phyloP scores from a whole-genome alignment of 257 asterid genomes.

The Schizonepeta tenuifolia region DNA sequence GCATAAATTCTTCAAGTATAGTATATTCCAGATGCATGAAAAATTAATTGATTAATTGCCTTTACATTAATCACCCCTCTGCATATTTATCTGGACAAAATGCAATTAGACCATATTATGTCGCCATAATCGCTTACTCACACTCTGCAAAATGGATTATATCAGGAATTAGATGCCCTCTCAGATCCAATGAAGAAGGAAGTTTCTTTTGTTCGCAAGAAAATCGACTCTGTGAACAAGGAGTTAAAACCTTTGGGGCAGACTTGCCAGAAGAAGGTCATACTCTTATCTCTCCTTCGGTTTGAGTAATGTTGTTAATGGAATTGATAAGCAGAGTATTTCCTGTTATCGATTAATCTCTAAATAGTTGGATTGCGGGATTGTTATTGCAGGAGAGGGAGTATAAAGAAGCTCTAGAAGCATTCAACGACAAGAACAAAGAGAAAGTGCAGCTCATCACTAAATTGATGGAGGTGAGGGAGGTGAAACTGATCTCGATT shows the following conservation, averaged over 20 bases:
- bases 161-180: slow-evolving; percentile 81
- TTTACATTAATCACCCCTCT: not conserved
- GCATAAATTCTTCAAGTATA: slow-evolving; percentile 20
- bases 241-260: slow-evolving; percentile 89
- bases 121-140: not conserved
- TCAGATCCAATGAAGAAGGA: slow-evolving; percentile 96
- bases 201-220: slow-evolving; percentile 76
- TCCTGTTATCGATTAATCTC: not conserved
- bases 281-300: not conserved
- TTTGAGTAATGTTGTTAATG: not conserved
- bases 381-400: slow-evolving; percentile 72
- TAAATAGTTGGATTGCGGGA: not conserved
- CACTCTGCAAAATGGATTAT: slow-evolving; percentile 21
- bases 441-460: slow-evolving; percentile 93
- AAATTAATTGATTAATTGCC: not conserved
- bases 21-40: not conserved
- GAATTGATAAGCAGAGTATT: not conserved
- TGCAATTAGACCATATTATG: not conserved
- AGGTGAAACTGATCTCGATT: not conserved
- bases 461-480: slow-evolving; percentile 93
- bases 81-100: not conserved
- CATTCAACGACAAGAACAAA: slow-evolving; percentile 94
- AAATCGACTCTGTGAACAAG: slow-evolving; percentile 79
- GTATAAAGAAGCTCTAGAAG: slow-evolving; percentile 96
- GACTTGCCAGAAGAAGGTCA: slow-evolving; percentile 96